Percentiles rank a stretch among this genome's conserved stretches.
phyloP scores from a whole-genome alignment of 257 asterid species.

The Jacaranda mimosifolia region DNA sequence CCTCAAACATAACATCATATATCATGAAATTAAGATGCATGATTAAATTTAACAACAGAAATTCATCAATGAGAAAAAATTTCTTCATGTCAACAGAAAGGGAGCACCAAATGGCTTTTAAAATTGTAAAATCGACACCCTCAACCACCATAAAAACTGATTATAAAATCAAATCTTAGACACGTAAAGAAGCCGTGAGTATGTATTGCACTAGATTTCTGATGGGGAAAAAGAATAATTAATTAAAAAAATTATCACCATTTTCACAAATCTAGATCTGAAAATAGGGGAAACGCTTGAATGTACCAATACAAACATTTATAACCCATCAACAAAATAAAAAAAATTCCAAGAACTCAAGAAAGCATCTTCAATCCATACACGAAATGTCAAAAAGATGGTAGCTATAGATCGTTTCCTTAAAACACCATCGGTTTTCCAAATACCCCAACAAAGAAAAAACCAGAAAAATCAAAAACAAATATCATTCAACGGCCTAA shows the following conservation, averaged over 20 bases:
- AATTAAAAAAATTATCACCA: not conserved
- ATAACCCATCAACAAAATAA: not conserved
- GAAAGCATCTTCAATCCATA: slow-evolving; percentile 5
- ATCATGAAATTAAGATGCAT: not conserved
- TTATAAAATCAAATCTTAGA: not conserved
- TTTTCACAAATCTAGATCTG: slow-evolving; percentile 37
- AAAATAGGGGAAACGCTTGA: not conserved
- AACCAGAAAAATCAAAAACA: not conserved
- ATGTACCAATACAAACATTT: not conserved
- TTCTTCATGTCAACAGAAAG: not conserved
- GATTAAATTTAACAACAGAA: not conserved
- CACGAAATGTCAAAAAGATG: not conserved
- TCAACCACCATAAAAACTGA: not conserved
- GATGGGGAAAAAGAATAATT: not conserved
- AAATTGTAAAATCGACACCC: not conserved
- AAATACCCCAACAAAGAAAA: not conserved
- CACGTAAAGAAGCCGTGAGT: not conserved
- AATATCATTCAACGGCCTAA: not conserved
- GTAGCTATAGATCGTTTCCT: too few species aligned
- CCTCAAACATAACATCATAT: not conserved
- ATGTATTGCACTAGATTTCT: not conserved
- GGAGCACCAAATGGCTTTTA: not conserved
- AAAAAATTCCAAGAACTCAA: not conserved
- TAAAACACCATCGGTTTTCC: not conserved
- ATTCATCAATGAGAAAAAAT: not conserved